phyloP scores from a whole-genome alignment of 495 filamentous ascomycete species.

The Glarea lozoyensis region DNA sequence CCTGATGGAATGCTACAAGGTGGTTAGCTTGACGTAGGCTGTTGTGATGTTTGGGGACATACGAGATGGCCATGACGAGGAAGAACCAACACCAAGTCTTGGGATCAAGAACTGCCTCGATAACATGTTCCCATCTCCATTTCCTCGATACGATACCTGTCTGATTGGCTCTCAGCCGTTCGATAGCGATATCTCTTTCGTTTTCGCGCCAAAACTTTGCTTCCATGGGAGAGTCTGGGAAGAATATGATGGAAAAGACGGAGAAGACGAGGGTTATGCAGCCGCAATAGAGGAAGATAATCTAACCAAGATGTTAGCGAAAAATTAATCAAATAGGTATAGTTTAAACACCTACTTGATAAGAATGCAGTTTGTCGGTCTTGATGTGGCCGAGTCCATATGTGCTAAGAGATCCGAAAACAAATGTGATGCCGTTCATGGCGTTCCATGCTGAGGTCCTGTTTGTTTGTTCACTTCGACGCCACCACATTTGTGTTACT shows the following conservation, averaged over 20 bases:
- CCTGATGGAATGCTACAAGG: constrained; percentile 45
- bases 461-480: constrained; percentile 49
- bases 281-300: constrained; percentile 48
- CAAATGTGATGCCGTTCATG: constrained; percentile 43
- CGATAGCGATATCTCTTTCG: constrained; percentile 36
- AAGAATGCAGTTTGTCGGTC: constrained; percentile 8
- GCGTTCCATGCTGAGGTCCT: constrained; percentile 52
- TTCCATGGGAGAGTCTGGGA: constrained; percentile 48
- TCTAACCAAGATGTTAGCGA: constrained; percentile 22
- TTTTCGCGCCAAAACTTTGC: constrained; percentile 46
- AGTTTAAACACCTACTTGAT: constrained; percentile 6
- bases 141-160: constrained; percentile 47
- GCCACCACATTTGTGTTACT: constrained; percentile 56
- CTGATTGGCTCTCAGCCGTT: constrained; percentile 53
- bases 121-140: constrained; percentile 56
- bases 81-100: constrained; percentile 64
- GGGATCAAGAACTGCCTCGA: constrained; percentile 49
- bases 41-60: constrained; percentile 14
- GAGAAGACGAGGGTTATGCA: constrained; percentile 42
- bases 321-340: not conserved
- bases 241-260: constrained; percentile 24
- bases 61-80: constrained; percentile 34
- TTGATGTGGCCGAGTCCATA: constrained; percentile 17
- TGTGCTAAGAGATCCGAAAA: constrained; percentile 8
- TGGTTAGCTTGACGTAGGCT: not conserved